Evolutionary conservation across 2,329 filamentous ascomycete species (phyloP).

Genomic region (Diaporthe batatas): DNA sequence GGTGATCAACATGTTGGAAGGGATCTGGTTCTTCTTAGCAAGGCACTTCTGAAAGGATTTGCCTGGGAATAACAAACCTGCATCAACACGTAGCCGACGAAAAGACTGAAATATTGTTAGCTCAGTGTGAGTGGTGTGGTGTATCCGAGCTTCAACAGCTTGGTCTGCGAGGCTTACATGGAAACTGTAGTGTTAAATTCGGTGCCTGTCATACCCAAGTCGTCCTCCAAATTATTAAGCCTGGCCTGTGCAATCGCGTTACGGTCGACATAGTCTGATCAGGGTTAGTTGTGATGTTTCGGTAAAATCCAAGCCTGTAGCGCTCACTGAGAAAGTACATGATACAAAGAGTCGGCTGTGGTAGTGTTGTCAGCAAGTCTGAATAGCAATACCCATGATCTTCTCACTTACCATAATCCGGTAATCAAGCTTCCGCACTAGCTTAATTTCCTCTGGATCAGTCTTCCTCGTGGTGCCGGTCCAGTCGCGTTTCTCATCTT

Average conservation of each 20-base stretch:
- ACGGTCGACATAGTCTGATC: constrained; percentile 27
- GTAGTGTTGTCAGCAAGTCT: not conserved
- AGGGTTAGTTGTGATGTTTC: not conserved
- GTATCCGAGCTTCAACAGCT: no score
- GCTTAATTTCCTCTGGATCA: constrained; percentile 52
- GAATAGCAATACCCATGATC: not conserved
- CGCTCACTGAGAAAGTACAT: constrained; percentile 31
- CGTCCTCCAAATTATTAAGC: constrained; percentile 25
- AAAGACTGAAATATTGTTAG: not conserved
- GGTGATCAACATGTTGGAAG: constrained; percentile 61
- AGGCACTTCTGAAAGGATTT: not conserved
- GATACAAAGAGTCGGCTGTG: constrained; percentile 23
- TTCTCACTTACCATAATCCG: constrained; percentile 49
- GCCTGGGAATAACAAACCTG: constrained; percentile 44
- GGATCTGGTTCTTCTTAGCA: constrained; percentile 47
- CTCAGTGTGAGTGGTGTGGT: rapidly evolving
- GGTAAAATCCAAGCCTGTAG: not conserved
- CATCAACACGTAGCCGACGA: constrained; percentile 57
- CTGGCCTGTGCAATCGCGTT: constrained; percentile 19
- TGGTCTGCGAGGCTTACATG: not conserved
- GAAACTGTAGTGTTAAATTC: constrained; percentile 33
- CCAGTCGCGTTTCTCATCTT: constrained; percentile 27
- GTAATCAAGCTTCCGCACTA: constrained; percentile 54
- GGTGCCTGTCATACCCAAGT: constrained; percentile 23
- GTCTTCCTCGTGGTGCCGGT: constrained; percentile 46